Evolutionary conservation across 192 early-diverging fungal genomes (phyloP).

Genomic region (Dissophora ornata): DNA sequence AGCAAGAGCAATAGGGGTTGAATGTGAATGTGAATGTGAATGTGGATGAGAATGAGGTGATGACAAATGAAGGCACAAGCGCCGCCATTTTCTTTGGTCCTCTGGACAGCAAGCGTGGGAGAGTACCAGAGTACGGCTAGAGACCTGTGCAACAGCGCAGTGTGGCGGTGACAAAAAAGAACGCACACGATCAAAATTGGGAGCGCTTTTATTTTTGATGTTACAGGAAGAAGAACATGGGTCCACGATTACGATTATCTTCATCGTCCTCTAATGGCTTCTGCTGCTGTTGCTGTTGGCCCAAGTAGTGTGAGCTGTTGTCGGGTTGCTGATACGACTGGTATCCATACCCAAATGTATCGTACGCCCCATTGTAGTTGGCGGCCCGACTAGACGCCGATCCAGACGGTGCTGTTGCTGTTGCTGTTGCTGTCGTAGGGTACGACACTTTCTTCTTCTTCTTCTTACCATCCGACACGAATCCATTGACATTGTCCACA

Average conservation of each 20-base stretch:
- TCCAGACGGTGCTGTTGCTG: not conserved
- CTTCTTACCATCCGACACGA: constrained; percentile 31
- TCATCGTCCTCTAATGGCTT: constrained; percentile 5
- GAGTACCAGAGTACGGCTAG: no score
- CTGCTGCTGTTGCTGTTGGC: constrained; percentile 4
- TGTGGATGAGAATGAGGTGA: no score
- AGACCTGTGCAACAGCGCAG: no score
- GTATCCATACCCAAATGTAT: constrained; percentile 47
- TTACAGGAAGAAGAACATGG: constrained; percentile 55
- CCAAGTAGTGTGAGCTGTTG: not conserved
- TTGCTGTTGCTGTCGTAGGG: constrained; percentile 4
- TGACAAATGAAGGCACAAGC: no score
- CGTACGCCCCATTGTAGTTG: constrained; percentile 1
- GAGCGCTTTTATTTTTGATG: no score
- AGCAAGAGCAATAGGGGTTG: no score
- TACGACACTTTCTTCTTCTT: constrained; percentile 16
- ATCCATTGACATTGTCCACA: constrained; percentile 47
- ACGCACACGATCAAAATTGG: no score
- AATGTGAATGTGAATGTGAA: no score
- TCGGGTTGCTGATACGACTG: constrained; percentile 40
- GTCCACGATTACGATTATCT: constrained; percentile 35
- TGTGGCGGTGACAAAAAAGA: no score
- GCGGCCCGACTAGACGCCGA: not conserved
- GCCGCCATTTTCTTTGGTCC: no score
- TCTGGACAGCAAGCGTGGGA: no score